These are phyloP conservation scores for Cystoderma amianthinum DNA, from an alignment of 768 basidiomycete species.

Conservation along the genomic window DNA sequence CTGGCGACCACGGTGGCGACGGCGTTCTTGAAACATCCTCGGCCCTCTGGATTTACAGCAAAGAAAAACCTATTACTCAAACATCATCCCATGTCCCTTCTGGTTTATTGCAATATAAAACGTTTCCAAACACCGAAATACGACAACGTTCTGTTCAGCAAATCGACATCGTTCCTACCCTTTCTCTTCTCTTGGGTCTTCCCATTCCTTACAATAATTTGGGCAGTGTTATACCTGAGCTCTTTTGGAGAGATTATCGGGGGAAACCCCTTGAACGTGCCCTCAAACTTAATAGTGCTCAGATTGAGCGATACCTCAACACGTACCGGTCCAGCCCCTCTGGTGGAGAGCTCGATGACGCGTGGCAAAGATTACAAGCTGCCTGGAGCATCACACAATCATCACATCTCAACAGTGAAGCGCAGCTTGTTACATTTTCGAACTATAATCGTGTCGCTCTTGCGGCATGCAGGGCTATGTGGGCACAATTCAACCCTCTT, in stretches of 20 bases:
- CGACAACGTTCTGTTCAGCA: slow-evolving; percentile 74
- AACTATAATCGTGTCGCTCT: slow-evolving; percentile 59
- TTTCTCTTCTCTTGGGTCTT: slow-evolving; percentile 85
- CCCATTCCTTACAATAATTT: slow-evolving; percentile 97
- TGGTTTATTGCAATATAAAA: slow-evolving; percentile 42
- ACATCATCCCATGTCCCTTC: slow-evolving; percentile 31
- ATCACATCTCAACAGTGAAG: slow-evolving; percentile 14
- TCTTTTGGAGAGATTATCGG: slow-evolving; percentile 57
- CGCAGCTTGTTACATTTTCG: slow-evolving; percentile 29
- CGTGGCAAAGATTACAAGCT: slow-evolving; percentile 46
- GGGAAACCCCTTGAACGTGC: slow-evolving; percentile 45
- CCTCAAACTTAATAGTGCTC: slow-evolving; percentile 61
- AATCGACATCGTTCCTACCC: slow-evolving; percentile 86
- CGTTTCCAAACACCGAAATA: slow-evolving; percentile 51
- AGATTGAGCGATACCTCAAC: slow-evolving; percentile 71
- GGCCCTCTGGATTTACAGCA: slow-evolving; percentile 91
- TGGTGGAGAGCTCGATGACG: slow-evolving; percentile 66
- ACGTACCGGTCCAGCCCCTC: slow-evolving; percentile 67
- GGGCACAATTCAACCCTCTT: slow-evolving; percentile 89
- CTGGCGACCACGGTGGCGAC: slow-evolving; percentile 96
- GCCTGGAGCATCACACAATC: slow-evolving; percentile 33
- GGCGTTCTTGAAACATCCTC: slow-evolving; percentile 77
- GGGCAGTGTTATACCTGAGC: slow-evolving; percentile 85
- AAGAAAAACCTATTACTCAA: slow-evolving; percentile 44
- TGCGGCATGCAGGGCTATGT: slow-evolving; percentile 71